Percentiles rank a stretch among this genome's conserved stretches.
phyloP scores from a whole-genome alignment of 2,329 filamentous ascomycete genomes.

The Madurella fahalii region DNA sequence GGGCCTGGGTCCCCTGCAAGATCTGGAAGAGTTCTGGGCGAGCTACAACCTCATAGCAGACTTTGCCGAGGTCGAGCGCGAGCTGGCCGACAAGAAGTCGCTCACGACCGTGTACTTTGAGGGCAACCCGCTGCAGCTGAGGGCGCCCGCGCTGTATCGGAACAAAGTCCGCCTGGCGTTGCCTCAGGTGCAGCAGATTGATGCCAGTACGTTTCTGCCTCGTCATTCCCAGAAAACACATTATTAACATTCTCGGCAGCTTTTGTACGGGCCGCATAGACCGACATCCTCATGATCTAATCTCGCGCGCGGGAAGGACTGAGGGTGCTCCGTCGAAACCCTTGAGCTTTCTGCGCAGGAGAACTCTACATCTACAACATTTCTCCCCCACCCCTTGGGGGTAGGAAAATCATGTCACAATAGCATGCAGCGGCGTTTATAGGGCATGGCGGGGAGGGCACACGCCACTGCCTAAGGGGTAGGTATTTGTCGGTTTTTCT shows the following conservation, averaged over 20 bases:
- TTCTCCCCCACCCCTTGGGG: too few species aligned
- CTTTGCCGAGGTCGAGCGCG: conserved; percentile 75
- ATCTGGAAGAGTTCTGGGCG: conserved; percentile 90
- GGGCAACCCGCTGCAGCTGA: conserved; percentile 82
- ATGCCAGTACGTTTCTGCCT: conserved; percentile 75
- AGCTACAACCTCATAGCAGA: conserved; percentile 79
- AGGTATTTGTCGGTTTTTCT: too few species aligned
- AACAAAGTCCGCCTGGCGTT: conserved; percentile 89
- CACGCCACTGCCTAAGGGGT: background rate
- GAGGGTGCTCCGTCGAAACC: too few species aligned
- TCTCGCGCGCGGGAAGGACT: too few species aligned
- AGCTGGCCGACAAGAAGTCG: conserved; percentile 72
- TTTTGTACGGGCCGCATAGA: conserved; percentile 17
- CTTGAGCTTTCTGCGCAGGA: too few species aligned
- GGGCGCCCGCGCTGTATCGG: conserved; percentile 77
- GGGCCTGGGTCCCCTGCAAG: conserved; percentile 62
- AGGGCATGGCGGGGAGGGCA: background rate
- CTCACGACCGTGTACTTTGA: conserved; percentile 94
- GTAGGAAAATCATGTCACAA: too few species aligned
- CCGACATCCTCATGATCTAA: too few species aligned
- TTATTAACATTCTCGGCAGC: conserved; percentile 3
- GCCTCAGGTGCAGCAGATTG: conserved; percentile 87
- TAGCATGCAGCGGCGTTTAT: background rate
- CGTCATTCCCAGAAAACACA: background rate
- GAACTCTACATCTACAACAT: too few species aligned